Evolutionary conservation across 371 early-diverging fungal species (phyloP).

Genomic region (Synchytrium microbalum): DNA sequence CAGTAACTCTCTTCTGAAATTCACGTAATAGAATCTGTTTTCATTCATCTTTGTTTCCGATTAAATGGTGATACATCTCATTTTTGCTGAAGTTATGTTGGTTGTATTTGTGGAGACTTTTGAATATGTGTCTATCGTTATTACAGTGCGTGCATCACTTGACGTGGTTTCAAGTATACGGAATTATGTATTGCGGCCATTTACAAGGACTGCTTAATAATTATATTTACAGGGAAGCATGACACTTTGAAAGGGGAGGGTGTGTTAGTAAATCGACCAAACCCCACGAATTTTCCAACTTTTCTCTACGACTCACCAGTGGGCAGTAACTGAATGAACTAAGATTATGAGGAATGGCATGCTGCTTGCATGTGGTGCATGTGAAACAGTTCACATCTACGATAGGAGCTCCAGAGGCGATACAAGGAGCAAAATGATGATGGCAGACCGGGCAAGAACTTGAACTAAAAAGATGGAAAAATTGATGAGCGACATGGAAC

Average conservation of each 20-base stretch:
- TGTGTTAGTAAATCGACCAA: conserved; percentile 11
- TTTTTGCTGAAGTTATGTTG: too few relatives aligned
- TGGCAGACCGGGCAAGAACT: conserved; percentile 35
- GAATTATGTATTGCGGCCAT: too few relatives aligned
- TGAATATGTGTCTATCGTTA: too few relatives aligned
- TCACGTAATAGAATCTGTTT: too few relatives aligned
- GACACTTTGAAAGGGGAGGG: conserved; percentile 13
- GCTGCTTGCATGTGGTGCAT: conserved; percentile 48
- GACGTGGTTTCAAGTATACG: too few relatives aligned
- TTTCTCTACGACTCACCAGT: conserved; percentile 26
- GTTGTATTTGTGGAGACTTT: too few relatives aligned
- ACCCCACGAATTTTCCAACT: neutral
- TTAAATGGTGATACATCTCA: too few relatives aligned
- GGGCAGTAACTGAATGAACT: conserved; percentile 38
- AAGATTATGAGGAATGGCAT: conserved; percentile 43
- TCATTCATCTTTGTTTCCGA: too few relatives aligned
- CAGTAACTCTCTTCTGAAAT: too few relatives aligned
- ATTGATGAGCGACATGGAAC: too few relatives aligned
- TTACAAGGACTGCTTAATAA: too few relatives aligned
- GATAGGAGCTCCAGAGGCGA: conserved; percentile 46
- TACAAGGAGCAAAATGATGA: conserved; percentile 40
- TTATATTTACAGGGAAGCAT: conserved; percentile 13
- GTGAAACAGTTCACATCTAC: conserved; percentile 40
- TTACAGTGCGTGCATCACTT: too few relatives aligned
- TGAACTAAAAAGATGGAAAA: conserved; percentile 18